These are phyloP conservation scores for Hibiscus trionum DNA, from an alignment of 345 rosid genomes.

Conservation along the genomic window DNA sequence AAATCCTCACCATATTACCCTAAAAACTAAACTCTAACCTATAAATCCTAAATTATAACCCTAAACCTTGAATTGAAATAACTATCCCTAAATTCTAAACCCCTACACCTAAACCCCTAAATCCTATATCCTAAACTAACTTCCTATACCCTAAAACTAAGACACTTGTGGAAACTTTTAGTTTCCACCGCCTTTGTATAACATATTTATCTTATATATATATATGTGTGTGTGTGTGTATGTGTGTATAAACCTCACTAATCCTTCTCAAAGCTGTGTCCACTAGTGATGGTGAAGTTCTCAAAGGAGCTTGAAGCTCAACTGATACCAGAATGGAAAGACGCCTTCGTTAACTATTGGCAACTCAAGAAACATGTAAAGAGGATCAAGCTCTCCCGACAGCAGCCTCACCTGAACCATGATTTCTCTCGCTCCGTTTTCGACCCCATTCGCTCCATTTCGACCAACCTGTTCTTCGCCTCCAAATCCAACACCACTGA, in stretches of 20 bases:
- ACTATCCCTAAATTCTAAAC: too few species aligned
- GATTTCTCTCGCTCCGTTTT: conserved; percentile 49
- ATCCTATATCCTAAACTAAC: too few species aligned
- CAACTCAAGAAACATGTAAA: conserved; percentile 80
- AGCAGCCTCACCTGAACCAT: conserved; percentile 22
- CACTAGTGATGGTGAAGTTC: conserved; percentile 73
- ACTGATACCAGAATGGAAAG: conserved; percentile 96
- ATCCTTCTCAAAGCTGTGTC: conserved; percentile 23
- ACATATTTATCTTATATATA: too few species aligned
- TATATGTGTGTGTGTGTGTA: too few species aligned
- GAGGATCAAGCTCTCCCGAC: conserved; percentile 53
- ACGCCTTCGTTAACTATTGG: conserved; percentile 85
- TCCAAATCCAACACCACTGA: background rate
- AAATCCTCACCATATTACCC: too few species aligned
- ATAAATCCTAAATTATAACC: too few species aligned
- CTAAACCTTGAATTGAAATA: too few species aligned
- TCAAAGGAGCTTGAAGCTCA: conserved; percentile 96
- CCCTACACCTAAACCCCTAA: too few species aligned
- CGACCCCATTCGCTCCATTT: conserved; percentile 43
- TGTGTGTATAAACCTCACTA: conserved; percentile 4
- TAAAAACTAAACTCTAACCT: too few species aligned
- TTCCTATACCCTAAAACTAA: too few species aligned
- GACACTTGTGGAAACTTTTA: too few species aligned
- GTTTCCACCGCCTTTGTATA: too few species aligned
- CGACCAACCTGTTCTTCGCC: conserved; percentile 12